A percentile compares a stretch with the other conserved stretches of the same genome.
Evolutionary conservation across 306 rosid species (phyloP).

Genomic region (Carpinus viminea): DNA sequence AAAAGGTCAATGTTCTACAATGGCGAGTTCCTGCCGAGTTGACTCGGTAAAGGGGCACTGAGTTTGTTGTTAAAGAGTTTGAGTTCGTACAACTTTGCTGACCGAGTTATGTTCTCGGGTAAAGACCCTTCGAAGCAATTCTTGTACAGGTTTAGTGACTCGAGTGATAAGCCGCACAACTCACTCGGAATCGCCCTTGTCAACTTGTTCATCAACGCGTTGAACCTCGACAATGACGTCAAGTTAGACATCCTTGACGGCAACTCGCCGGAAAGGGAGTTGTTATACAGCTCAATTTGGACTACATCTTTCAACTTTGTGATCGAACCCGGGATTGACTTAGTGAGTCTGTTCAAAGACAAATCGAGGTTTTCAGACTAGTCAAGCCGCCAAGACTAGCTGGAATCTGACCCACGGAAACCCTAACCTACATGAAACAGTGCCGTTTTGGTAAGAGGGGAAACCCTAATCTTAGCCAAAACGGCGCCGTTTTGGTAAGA

Average conservation of each 20-base stretch:
- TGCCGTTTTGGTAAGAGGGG: too few species aligned
- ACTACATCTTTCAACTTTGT: constrained; percentile 39
- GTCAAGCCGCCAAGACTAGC: constrained; percentile 34
- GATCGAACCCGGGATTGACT: constrained; percentile 45
- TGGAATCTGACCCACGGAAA: constrained; percentile 62
- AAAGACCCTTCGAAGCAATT: constrained; percentile 56
- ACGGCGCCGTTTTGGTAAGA: too few species aligned
- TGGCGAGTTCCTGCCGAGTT: constrained; percentile 55
- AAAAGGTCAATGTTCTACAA: constrained; percentile 49
- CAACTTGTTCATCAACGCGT: constrained; percentile 58
- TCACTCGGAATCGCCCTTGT: constrained; percentile 60
- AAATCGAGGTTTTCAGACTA: constrained; percentile 56
- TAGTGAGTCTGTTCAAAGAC: constrained; percentile 48
- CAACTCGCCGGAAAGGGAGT: constrained; percentile 63
- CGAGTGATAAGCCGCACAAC: constrained; percentile 49
- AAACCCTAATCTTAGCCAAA: too few species aligned
- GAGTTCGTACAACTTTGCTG: constrained; percentile 50
- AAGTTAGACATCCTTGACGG: constrained; percentile 48
- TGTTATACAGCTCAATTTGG: constrained; percentile 59
- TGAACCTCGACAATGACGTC: constrained; percentile 45
- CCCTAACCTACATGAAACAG: too few species aligned
- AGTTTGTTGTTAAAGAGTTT: constrained; percentile 62
- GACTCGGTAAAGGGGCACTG: constrained; percentile 50
- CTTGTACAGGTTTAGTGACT: constrained; percentile 43
- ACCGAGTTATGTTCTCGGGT: constrained; percentile 49